Conservation (phyloP, 306 rosid species). For the Prosopis cineraria region DNA sequence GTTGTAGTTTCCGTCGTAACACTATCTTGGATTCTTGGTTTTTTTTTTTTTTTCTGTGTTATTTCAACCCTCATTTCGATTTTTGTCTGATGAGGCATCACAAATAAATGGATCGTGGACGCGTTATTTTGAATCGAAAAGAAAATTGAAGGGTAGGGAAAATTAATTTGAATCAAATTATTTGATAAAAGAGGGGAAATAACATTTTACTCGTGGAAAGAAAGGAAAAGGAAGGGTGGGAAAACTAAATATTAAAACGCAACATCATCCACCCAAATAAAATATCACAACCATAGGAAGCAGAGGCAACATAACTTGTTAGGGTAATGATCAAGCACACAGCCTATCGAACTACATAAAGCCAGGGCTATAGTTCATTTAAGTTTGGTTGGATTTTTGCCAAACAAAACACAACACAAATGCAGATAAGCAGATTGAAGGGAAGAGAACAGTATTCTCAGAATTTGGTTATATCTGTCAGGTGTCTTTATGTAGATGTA, state of each 20-base stretch:
- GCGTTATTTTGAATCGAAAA: no score
- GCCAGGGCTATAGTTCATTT: background rate
- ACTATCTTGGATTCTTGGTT: no score
- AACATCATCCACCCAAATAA: background rate
- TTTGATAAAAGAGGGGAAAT: background rate
- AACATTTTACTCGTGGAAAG: background rate
- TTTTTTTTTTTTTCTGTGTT: no score
- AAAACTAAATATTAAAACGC: background rate
- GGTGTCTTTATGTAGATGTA: constrained; percentile 42
- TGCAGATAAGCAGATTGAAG: background rate
- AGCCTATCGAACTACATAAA: constrained; percentile 27
- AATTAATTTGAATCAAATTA: no score
- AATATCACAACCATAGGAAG: background rate
- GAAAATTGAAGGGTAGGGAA: no score
- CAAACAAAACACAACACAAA: constrained; percentile 25
- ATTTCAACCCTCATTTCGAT: no score
- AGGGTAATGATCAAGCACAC: background rate
- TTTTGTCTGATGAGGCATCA: no score
- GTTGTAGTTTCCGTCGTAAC: no score
- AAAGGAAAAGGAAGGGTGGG: background rate
- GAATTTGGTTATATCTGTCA: constrained; percentile 29
- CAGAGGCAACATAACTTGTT: background rate
- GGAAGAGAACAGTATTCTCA: constrained; percentile 2
- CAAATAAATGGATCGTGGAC: no score
- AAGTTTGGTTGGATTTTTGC: constrained; percentile 11